Evolutionary conservation across 2,329 filamentous ascomycete genomes (phyloP), one percentile per base, ranked within the genome.

Genomic region (Talaromyces sp.): DNA sequence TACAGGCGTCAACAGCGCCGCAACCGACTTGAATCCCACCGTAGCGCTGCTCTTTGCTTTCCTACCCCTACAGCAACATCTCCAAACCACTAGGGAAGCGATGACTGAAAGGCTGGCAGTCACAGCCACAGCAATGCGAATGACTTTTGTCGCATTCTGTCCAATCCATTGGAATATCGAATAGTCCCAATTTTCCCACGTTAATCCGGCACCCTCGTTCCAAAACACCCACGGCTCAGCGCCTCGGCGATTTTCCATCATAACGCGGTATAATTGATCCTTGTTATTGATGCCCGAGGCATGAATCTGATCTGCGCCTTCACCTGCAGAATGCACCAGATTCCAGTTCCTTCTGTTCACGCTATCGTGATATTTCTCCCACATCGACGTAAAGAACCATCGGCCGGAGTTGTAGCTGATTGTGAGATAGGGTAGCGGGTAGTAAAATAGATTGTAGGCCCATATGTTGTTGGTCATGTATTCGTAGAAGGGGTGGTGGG

Each of bases 181-280:
- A 14, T 45, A 66, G 33, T 69, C 61, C 62, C 67, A 62, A 39
- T 66, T 39, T 41, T 64, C 50, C 64, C 66, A 68, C 11, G 62
- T 64, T 24, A 41, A 24, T 1, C 39, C 62, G 16, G 27, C 59
- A 6, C 57, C 59, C 37, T 54, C 60, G 35, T 59, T 68, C 64
- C 60, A 68, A 49, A 66, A 67, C 2, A 67, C 60, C 66, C 66
- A 67, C 7, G 58, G 63, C 35, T 67, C 66, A 9, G 65, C 62
- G 41, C 66, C 66, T 16, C 57, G 60, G 8, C 60, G 60, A 39
- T 41, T 59, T 16, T 67, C 66, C 66, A 66, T 67, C 6, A 63
- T 41, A n/a, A 67, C 63, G 1, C 66, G 52, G 31, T 67, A 63
- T 9, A 67, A 52, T 33, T 57, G 64, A 27, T 54, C 27, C 2